Evolutionary conservation across 2,329 filamentous ascomycete species (phyloP).

Genomic region (Sarocladium oryzae): DNA sequence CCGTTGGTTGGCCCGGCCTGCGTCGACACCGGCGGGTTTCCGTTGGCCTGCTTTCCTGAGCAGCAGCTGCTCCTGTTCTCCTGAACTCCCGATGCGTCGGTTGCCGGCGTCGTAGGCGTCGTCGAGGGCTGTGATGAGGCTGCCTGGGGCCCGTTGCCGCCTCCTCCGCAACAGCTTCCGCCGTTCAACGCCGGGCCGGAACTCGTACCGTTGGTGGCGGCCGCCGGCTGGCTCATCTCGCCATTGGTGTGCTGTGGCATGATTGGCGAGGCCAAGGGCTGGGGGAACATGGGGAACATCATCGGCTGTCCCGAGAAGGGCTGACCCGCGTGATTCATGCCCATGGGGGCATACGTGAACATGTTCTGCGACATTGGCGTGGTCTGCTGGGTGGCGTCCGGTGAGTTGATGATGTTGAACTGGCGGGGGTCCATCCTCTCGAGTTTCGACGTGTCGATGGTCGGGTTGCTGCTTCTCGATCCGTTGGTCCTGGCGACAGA

Average conservation of each 20-base stretch:
- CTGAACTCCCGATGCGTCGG: not conserved
- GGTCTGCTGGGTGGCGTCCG: constrained; percentile 17
- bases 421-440: constrained; percentile 47
- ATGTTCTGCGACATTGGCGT: constrained; percentile 17
- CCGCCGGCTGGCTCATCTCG: not conserved
- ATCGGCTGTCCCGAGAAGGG: constrained; percentile 18
- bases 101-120: not conserved
- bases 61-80: constrained; percentile 20
- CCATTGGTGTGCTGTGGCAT: constrained; percentile 16
- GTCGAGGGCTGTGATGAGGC: constrained; percentile 7
- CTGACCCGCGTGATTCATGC: constrained; percentile 20
- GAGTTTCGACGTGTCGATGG: constrained; percentile 41
- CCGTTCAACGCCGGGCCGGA: constrained; percentile 3
- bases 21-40: not conserved
- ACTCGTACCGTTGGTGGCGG: not conserved
- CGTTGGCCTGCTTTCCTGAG: constrained; percentile 22
- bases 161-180: constrained; percentile 17
- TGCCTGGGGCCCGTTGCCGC: constrained; percentile 11
- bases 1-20: not conserved
- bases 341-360: constrained; percentile 21
- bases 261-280: constrained; percentile 21
- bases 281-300: constrained; percentile 27
- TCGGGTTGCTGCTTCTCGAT: constrained; percentile 36
- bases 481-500: constrained; percentile 26
- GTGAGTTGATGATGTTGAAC: constrained; percentile 39